Percentiles rank a stretch among this genome's conserved stretches.
These are phyloP conservation scores for Boletus sp. DNA, from an alignment of 768 basidiomycete species.

Conservation along the genomic window DNA sequence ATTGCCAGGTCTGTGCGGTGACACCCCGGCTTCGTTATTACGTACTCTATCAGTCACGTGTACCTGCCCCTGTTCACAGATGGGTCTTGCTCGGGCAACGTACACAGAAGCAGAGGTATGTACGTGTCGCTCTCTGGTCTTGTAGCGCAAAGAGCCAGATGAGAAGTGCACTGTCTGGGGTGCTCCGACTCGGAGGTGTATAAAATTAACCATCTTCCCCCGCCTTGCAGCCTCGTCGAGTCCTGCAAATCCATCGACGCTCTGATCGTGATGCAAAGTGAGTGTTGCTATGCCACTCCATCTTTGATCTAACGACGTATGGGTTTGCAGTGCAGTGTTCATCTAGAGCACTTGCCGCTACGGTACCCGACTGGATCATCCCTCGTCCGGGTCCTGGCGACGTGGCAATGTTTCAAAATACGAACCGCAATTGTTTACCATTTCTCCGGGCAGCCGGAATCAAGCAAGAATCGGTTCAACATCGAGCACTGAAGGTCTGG, in stretches of 20 bases:
- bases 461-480: background rate
- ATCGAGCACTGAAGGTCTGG: slow-evolving; percentile 10
- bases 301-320: background rate
- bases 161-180: slow-evolving; percentile 4
- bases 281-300: background rate
- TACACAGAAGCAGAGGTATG: too few relatives aligned
- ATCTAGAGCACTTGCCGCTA: background rate
- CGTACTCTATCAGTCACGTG: slow-evolving; percentile 18
- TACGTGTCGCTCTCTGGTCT: background rate
- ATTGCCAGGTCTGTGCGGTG: slow-evolving; percentile 14
- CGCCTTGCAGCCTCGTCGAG: too few relatives aligned
- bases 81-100: too few relatives aligned
- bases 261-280: slow-evolving; percentile 2
- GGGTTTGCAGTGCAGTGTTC: slow-evolving; percentile 1
- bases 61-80: background rate
- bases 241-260: background rate
- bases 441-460: slow-evolving; percentile 9
- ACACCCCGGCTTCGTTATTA: background rate
- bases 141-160: background rate
- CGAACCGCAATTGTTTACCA: background rate
- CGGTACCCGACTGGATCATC: background rate
- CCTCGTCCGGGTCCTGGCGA: background rate
- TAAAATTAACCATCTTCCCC: background rate
- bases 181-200: background rate
- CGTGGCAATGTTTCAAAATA: background rate